phyloP scores from a whole-genome alignment of 2,329 filamentous ascomycete species.

The Scolecobasidium constrictum region DNA sequence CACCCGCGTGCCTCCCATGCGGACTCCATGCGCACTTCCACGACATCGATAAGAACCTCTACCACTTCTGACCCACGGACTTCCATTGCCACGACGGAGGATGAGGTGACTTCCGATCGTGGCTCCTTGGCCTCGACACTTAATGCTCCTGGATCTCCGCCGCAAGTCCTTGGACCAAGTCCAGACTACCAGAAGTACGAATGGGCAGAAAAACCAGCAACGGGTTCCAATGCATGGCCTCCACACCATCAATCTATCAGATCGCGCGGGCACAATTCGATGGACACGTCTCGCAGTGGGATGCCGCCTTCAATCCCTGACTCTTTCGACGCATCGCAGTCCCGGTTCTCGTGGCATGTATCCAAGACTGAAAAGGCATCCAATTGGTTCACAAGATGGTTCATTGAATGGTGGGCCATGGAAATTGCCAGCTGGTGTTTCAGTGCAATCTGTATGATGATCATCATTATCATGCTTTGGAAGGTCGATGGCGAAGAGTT shows the following conservation, averaged over 20 bases:
- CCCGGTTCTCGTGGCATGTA: neutral
- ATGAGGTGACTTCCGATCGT: neutral
- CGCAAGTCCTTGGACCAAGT: neutral
- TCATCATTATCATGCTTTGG: conserved; percentile 22
- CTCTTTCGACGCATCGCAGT: neutral
- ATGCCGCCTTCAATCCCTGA: neutral
- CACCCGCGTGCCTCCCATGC: neutral
- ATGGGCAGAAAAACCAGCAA: neutral
- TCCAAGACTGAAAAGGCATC: neutral
- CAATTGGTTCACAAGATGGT: conserved; percentile 4
- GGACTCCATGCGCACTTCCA: neutral
- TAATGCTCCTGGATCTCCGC: neutral
- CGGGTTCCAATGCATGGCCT: neutral
- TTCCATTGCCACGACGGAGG: neutral
- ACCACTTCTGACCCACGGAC: neutral
- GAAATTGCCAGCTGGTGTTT: conserved; percentile 19
- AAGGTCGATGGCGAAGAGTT: conserved; percentile 19
- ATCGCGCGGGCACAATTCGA: neutral
- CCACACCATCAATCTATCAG: neutral
- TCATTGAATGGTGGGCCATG: conserved; percentile 18
- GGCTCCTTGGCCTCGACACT: neutral
- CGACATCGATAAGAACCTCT: neutral
- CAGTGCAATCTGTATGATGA: conserved; percentile 22
- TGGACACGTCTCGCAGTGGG: neutral
- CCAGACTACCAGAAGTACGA: neutral